A percentile compares a stretch with the other conserved stretches of the same genome.
Conservation (phyloP, 306 rosid species). For the Glycine soja region DNA sequence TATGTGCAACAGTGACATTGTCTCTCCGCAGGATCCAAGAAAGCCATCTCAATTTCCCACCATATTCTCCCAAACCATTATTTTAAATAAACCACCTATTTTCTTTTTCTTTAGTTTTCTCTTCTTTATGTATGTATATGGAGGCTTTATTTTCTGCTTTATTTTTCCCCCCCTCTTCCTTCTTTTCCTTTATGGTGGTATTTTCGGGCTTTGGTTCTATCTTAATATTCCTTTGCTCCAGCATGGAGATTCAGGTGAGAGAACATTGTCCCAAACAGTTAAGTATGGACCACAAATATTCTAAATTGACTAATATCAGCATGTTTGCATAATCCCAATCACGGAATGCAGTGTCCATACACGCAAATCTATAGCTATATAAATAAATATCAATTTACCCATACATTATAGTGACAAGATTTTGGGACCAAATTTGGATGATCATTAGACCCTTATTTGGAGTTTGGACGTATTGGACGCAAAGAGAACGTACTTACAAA, state of each 20-base stretch:
- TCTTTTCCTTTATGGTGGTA: constrained; percentile 45
- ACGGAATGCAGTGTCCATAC: constrained; percentile 36
- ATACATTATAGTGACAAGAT: constrained; percentile 32
- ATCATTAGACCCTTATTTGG: constrained; percentile 51
- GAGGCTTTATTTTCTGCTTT: constrained; percentile 36
- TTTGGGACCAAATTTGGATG: constrained; percentile 50
- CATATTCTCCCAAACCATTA: constrained; percentile 51
- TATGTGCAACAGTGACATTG: constrained; percentile 64
- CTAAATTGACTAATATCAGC: constrained; percentile 41
- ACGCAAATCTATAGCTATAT: constrained; percentile 12
- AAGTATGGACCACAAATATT: constrained; percentile 60
- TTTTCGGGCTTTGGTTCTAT: constrained; percentile 37
- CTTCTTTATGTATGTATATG: constrained; percentile 36
- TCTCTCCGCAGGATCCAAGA: constrained; percentile 96
- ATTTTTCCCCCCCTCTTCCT: background rate
- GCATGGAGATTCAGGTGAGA: constrained; percentile 58
- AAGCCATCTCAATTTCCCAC: constrained; percentile 84
- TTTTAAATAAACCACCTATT: constrained; percentile 45
- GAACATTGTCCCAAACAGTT: constrained; percentile 42
- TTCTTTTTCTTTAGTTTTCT: constrained; percentile 45
- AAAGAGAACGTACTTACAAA: constrained; percentile 26
- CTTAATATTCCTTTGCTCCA: constrained; percentile 51
- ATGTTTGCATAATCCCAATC: constrained; percentile 55
- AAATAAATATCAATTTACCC: background rate
- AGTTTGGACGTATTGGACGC: constrained; percentile 38